A percentile compares a stretch with the other conserved stretches of the same genome.
Evolutionary conservation across 331 rosid species (phyloP).

Genomic region (Quercus phellos): DNA sequence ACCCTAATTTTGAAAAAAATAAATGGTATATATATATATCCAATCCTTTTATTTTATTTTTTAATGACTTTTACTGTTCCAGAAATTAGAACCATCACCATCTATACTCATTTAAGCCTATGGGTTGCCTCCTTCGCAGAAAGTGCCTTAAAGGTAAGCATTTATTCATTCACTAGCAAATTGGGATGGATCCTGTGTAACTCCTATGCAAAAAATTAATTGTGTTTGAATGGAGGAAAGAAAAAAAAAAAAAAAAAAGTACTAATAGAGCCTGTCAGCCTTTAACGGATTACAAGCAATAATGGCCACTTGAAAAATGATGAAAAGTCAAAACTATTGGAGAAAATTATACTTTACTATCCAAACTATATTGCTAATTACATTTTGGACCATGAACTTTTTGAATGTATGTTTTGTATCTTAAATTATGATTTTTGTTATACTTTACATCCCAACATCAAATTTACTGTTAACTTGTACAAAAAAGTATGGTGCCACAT

Average conservation of each 20-base stretch:
- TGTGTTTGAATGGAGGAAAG: constrained; percentile 25
- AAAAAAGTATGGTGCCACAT: too few species aligned
- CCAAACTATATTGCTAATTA: too few species aligned
- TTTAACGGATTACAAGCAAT: constrained; percentile 24
- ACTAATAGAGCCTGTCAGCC: constrained; percentile 27
- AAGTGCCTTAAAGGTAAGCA: constrained; percentile 21
- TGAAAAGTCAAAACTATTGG: too few species aligned
- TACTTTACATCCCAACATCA: too few species aligned
- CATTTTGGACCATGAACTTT: too few species aligned
- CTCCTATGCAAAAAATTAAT: constrained; percentile 33
- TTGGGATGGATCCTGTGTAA: constrained; percentile 37
- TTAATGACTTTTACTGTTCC: constrained; percentile 17
- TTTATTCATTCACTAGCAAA: constrained; percentile 31
- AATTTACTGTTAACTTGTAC: too few species aligned
- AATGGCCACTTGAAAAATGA: constrained; percentile 27
- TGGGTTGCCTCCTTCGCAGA: constrained; percentile 57
- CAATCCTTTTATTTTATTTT: constrained; percentile 14
- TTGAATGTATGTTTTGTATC: too few species aligned
- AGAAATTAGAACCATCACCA: constrained; percentile 48
- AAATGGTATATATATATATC: constrained; percentile 17
- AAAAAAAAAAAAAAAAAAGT: not conserved
- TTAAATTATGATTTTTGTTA: too few species aligned
- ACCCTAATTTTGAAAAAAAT: constrained; percentile 27
- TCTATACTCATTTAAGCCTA: constrained; percentile 38
- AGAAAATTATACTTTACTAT: too few species aligned